These are phyloP conservation scores for Russula lepida DNA, from an alignment of 768 basidiomycete genomes.

Conservation along the genomic window DNA sequence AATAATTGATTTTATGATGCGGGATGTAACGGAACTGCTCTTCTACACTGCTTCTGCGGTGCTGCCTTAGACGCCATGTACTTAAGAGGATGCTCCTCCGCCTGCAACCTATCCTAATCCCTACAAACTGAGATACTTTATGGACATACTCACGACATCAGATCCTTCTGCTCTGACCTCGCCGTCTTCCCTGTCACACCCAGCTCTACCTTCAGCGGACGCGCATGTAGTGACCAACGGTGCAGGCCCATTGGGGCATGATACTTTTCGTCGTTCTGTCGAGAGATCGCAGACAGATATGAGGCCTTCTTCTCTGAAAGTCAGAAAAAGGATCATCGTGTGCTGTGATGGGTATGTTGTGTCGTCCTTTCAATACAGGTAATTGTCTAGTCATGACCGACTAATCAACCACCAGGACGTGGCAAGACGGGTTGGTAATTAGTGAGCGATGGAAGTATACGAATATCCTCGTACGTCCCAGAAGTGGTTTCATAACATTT, in stretches of 20 bases:
- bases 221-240: not conserved
- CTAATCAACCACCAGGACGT: slow-evolving; percentile 39
- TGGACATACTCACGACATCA: not conserved
- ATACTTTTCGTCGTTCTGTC: not conserved
- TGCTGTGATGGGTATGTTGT: slow-evolving; percentile 64
- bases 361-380: not conserved
- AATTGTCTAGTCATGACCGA: not conserved
- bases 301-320: not conserved
- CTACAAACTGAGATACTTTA: not conserved
- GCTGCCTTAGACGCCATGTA: not conserved
- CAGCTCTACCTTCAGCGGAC: not conserved
- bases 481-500: not conserved
- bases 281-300: slow-evolving; percentile 8
- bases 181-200: not conserved
- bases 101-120: not conserved
- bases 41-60: not conserved
- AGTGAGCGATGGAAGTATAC: slow-evolving; percentile 28
- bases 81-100: not conserved
- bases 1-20: not conserved
- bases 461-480: slow-evolving; percentile 25
- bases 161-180: not conserved
- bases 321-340: slow-evolving; percentile 44
- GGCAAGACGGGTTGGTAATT: slow-evolving; percentile 49
- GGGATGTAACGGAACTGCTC: not conserved
- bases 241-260: not conserved